These are phyloP conservation scores for Chrysoporthe deuterocubensis DNA, from an alignment of 2,329 filamentous ascomycete genomes.

Conservation along the genomic window DNA sequence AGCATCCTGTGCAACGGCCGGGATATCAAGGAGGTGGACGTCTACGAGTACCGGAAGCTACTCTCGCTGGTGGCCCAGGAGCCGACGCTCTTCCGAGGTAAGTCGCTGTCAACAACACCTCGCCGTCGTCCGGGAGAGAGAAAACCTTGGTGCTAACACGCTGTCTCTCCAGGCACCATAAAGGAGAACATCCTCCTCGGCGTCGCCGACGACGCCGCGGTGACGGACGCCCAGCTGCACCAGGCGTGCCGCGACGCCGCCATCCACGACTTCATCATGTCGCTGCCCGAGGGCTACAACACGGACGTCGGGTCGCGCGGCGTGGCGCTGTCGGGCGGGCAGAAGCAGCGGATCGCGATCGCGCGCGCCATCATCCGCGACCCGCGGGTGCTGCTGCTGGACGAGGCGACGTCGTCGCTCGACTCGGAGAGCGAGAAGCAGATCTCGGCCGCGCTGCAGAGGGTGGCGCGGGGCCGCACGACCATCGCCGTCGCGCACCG, in stretches of 20 bases:
- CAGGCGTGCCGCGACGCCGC: slow-evolving; percentile 64
- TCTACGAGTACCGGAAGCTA: slow-evolving; percentile 64
- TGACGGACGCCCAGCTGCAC: slow-evolving; percentile 57
- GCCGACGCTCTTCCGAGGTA: slow-evolving; percentile 70
- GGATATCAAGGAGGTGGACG: slow-evolving; percentile 62
- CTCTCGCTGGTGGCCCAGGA: slow-evolving; percentile 78
- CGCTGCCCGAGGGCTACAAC: slow-evolving; percentile 66
- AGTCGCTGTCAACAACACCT: slow-evolving; percentile 24
- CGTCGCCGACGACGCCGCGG: slow-evolving; percentile 54
- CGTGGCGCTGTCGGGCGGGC: slow-evolving; percentile 61
- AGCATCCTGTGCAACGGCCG: slow-evolving; percentile 66
- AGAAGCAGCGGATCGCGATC: slow-evolving; percentile 60
- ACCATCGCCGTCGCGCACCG: slow-evolving; percentile 80
- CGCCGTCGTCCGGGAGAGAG: not conserved
- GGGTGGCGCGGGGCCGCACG: slow-evolving; percentile 61
- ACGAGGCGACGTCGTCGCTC: slow-evolving; percentile 62
- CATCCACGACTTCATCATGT: slow-evolving; percentile 72
- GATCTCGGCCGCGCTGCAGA: slow-evolving; percentile 71
- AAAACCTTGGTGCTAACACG: not conserved
- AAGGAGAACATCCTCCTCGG: slow-evolving; percentile 73
- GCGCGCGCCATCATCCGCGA: slow-evolving; percentile 58
- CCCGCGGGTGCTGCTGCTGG: slow-evolving; percentile 58
- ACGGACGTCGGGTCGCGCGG: slow-evolving; percentile 71
- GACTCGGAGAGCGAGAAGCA: slow-evolving; percentile 65
- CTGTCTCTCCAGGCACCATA: slow-evolving; percentile 51